These are phyloP conservation scores for Parastagonospora nodorum DNA, from an alignment of 2,329 filamentous ascomycete genomes.

Conservation along the genomic window DNA sequence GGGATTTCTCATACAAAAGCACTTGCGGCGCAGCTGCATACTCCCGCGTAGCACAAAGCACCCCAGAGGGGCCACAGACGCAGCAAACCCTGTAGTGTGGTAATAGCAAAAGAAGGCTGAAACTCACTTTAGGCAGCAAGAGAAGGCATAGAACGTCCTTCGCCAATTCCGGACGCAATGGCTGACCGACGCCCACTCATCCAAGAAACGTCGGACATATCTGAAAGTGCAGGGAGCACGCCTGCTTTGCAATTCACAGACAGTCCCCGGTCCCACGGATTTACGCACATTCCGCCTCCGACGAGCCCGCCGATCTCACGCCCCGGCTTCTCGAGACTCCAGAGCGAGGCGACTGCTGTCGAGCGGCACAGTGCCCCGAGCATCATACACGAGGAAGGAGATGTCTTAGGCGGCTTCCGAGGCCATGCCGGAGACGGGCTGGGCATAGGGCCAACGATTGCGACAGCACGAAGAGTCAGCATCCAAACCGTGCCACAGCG, in stretches of 20 bases:
- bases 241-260: constrained; percentile 36
- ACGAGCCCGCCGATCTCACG: constrained; percentile 34
- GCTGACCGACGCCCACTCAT: constrained; percentile 39
- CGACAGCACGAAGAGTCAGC: constrained; percentile 10
- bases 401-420: constrained; percentile 32
- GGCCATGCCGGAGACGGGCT: constrained; percentile 32
- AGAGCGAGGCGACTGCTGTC: constrained; percentile 40
- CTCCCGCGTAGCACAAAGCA: background rate
- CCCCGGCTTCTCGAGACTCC: constrained; percentile 43
- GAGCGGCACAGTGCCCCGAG: constrained; percentile 32
- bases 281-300: constrained; percentile 25
- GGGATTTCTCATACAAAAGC: background rate
- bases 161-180: constrained; percentile 21
- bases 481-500: constrained; percentile 32
- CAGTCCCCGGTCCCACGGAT: constrained; percentile 27
- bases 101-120: constrained; percentile 16
- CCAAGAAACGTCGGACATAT: constrained; percentile 31
- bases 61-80: constrained; percentile 1
- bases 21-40: background rate
- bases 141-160: background rate
- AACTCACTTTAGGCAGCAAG: constrained; percentile 14
- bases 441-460: constrained; percentile 38
- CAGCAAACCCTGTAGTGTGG: constrained; percentile 5
- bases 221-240: constrained; percentile 31
- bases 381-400: constrained; percentile 34